These are phyloP conservation scores for Trichosanthes truncata DNA, from an alignment of 306 rosid species.

Conservation along the genomic window DNA sequence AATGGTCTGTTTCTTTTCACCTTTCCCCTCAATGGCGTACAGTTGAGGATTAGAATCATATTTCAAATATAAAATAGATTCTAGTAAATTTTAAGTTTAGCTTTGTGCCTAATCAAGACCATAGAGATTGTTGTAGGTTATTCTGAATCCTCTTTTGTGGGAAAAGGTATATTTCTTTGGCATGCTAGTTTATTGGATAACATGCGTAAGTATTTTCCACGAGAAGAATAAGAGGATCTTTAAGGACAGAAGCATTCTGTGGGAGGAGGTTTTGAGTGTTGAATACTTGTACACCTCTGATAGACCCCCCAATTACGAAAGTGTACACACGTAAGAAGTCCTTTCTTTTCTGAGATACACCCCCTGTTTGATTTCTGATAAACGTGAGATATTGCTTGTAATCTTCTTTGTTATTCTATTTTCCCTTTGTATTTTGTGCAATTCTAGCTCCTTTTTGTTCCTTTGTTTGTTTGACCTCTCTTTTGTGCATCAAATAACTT, in stretches of 20 bases:
- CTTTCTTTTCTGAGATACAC: neutral
- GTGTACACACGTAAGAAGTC: too few species aligned
- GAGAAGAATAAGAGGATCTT: neutral
- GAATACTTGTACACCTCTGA: neutral
- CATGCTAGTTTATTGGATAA: neutral
- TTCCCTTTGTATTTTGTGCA: neutral
- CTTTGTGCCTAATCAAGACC: neutral
- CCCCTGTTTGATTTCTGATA: neutral
- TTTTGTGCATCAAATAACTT: neutral
- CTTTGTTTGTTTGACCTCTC: neutral
- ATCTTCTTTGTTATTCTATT: neutral
- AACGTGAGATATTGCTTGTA: neutral
- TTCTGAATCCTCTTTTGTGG: neutral
- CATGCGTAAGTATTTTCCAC: neutral
- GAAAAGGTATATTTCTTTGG: neutral
- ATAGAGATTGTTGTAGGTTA: neutral
- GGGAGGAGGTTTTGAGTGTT: neutral
- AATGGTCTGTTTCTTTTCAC: neutral
- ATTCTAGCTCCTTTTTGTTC: neutral
- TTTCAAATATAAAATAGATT: neutral
- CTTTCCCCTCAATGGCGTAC: neutral
- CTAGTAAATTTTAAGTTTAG: neutral
- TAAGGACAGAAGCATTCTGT: neutral
- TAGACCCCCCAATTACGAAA: too few species aligned
- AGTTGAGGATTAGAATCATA: neutral